Conservation (phyloP, 164 flowering plant species). For the Tinospora cordifolia region DNA sequence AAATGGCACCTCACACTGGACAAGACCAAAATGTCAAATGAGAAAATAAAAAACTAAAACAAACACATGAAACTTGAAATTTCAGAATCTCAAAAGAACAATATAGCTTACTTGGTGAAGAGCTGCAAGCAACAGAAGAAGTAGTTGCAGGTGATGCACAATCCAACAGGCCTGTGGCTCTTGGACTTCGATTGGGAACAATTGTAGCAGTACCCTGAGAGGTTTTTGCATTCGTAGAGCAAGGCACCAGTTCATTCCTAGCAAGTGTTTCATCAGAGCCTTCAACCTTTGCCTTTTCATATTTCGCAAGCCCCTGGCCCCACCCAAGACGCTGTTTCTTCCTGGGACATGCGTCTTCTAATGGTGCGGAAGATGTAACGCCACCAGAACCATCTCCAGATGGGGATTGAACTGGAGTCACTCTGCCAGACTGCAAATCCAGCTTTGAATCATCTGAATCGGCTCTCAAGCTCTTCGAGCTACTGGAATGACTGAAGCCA, state of each 20-base stretch:
- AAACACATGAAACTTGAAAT: neutral
- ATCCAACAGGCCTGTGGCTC: slow-evolving; percentile 34
- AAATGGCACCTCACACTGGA: neutral
- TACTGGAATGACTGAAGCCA: slow-evolving; percentile 64
- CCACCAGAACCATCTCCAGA: slow-evolving; percentile 46
- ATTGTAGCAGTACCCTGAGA: slow-evolving; percentile 18
- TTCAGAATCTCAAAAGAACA: neutral
- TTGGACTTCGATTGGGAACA: slow-evolving; percentile 48
- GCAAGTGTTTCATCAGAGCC: slow-evolving; percentile 46
- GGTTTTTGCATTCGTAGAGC: slow-evolving; percentile 20
- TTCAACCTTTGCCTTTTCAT: slow-evolving; percentile 81
- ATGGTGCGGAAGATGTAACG: slow-evolving; percentile 26
- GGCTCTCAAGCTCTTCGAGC: slow-evolving; percentile 52
- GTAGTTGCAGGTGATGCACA: slow-evolving; percentile 86
- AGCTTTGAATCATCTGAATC: slow-evolving; percentile 40
- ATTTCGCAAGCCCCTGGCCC: slow-evolving; percentile 99
- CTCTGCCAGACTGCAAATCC: slow-evolving; percentile 33
- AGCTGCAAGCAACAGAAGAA: slow-evolving; percentile 81
- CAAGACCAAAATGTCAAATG: neutral
- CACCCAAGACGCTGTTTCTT: slow-evolving; percentile 95
- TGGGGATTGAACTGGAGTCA: slow-evolving; percentile 41
- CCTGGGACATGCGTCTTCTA: slow-evolving; percentile 49
- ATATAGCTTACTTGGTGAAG: slow-evolving; percentile 51
- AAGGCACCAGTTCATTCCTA: slow-evolving; percentile 22
- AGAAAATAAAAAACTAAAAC: neutral